Percentiles rank a stretch among this genome's conserved stretches.
Evolutionary conservation across 495 filamentous ascomycete species (phyloP).

Genomic region (Emericellopsis terricola): DNA sequence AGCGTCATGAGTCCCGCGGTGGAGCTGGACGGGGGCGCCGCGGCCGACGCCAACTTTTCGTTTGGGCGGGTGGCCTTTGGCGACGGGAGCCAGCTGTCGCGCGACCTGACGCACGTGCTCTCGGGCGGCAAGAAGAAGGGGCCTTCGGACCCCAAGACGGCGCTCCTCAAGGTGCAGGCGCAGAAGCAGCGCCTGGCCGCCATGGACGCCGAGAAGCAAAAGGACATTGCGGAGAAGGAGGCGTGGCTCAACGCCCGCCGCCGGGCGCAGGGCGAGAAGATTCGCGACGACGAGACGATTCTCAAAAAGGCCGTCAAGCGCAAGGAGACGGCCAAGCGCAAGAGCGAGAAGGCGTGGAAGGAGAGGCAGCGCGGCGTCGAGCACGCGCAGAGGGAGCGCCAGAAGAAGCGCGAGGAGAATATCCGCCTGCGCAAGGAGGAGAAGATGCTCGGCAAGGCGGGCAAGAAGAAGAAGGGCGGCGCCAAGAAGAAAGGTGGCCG

Average conservation of each 20-base stretch:
- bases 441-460: slow-evolving; percentile 42
- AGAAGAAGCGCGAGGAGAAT: slow-evolving; percentile 82
- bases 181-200: slow-evolving; percentile 48
- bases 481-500: slow-evolving; percentile 36
- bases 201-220: slow-evolving; percentile 60
- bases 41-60: slow-evolving; percentile 33
- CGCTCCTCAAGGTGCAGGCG: slow-evolving; percentile 52
- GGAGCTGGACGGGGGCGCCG: slow-evolving; percentile 38
- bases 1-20: slow-evolving; percentile 49
- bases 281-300: slow-evolving; percentile 72
- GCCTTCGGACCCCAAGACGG: slow-evolving; percentile 58
- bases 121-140: slow-evolving; percentile 44
- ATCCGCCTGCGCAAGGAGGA: slow-evolving; percentile 68
- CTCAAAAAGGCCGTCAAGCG: slow-evolving; percentile 92
- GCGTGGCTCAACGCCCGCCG: slow-evolving; percentile 82
- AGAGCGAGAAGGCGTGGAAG: slow-evolving; percentile 78
- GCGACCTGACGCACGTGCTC: slow-evolving; percentile 42
- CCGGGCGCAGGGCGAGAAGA: slow-evolving; percentile 73
- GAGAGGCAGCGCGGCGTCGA: slow-evolving; percentile 61
- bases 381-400: slow-evolving; percentile 56
- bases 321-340: slow-evolving; percentile 75
- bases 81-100: slow-evolving; percentile 61
- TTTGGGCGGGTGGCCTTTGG: slow-evolving; percentile 78
- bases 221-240: slow-evolving; percentile 82
- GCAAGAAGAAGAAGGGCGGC: slow-evolving; percentile 44